Evolutionary conservation across 805 yeast genomes (phyloP).

Genomic region (Candida patagonica): DNA sequence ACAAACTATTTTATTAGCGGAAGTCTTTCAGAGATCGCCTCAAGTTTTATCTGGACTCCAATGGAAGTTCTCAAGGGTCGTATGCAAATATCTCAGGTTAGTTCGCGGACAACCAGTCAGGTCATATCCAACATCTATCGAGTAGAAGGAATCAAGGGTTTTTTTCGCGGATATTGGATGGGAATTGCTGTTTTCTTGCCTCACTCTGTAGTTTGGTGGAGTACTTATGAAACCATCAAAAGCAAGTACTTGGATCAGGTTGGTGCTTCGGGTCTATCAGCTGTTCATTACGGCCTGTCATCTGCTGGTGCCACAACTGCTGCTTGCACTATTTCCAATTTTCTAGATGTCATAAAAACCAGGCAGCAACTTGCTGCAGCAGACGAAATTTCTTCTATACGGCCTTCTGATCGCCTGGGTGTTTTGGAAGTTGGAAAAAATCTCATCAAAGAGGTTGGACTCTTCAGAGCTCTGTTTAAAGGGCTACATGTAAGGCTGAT

Average conservation of each 20-base stretch:
- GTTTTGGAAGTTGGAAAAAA: slow-evolving; percentile 27
- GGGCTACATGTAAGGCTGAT: slow-evolving; percentile 31
- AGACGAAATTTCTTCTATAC: slow-evolving; percentile 28
- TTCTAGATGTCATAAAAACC: slow-evolving; percentile 35
- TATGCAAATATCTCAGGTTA: slow-evolving; percentile 28
- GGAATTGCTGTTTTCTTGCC: slow-evolving; percentile 35
- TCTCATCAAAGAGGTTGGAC: slow-evolving; percentile 30
- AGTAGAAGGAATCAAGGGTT: slow-evolving; percentile 66
- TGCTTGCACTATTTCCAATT: slow-evolving; percentile 31
- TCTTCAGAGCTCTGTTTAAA: slow-evolving; percentile 26
- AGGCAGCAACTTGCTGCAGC: slow-evolving; percentile 36
- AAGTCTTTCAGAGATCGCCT: slow-evolving; percentile 31
- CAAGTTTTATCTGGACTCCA: slow-evolving; percentile 35
- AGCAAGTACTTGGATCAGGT: neutral
- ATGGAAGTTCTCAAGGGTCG: slow-evolving; percentile 39
- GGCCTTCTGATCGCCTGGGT: slow-evolving; percentile 31
- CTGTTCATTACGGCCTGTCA: slow-evolving; percentile 24
- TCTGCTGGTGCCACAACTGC: slow-evolving; percentile 30
- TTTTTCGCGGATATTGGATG: slow-evolving; percentile 63
- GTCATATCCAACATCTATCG: slow-evolving; percentile 33
- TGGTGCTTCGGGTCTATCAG: slow-evolving; percentile 11
- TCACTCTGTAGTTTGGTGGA: slow-evolving; percentile 36
- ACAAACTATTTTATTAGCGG: slow-evolving; percentile 31
- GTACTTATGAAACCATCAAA: slow-evolving; percentile 21
- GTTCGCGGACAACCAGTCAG: slow-evolving; percentile 7